These are phyloP conservation scores for Bipolaris victoriae DNA, from an alignment of 2,329 filamentous ascomycete species.

Conservation along the genomic window DNA sequence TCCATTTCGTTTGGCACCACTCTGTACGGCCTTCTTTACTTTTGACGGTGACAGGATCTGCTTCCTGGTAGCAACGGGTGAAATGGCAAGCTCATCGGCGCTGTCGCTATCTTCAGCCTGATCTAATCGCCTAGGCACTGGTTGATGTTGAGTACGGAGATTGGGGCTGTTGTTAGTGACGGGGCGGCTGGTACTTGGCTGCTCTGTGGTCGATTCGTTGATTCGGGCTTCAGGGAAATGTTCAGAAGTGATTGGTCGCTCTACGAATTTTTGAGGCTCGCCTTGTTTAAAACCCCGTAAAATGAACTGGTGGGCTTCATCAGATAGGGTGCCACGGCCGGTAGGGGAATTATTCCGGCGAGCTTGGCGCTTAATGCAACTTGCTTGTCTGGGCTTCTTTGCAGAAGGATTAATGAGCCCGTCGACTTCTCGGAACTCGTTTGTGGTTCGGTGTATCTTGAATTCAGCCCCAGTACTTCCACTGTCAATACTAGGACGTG, in stretches of 20 bases:
- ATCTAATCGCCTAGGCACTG: neutral
- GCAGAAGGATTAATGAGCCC: conserved; percentile 13
- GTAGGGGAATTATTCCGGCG: conserved; percentile 6
- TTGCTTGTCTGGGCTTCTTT: conserved; percentile 19
- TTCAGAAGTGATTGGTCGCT: conserved; percentile 13
- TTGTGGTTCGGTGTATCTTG: conserved; percentile 10
- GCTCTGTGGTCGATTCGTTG: conserved; percentile 28
- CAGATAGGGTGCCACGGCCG: conserved; percentile 1
- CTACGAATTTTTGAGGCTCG: neutral
- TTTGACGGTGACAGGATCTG: conserved; percentile 7
- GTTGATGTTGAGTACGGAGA: conserved; percentile 23
- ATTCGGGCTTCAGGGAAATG: conserved; percentile 29
- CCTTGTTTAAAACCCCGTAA: conserved; percentile 25
- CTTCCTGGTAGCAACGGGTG: neutral
- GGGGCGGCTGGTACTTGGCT: neutral
- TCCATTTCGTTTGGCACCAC: conserved; percentile 2
- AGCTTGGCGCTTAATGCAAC: neutral
- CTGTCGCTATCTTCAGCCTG: conserved; percentile 11
- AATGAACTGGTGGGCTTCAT: conserved; percentile 9
- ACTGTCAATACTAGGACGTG: conserved; percentile 25
- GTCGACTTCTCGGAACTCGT: conserved; percentile 26
- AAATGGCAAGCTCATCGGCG: conserved; percentile 29
- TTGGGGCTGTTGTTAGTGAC: neutral
- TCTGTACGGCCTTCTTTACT: conserved; percentile 2
- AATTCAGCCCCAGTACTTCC: conserved; percentile 4